These are phyloP conservation scores for Tulasnella calospora DNA, from an alignment of 768 basidiomycete species.

Conservation along the genomic window DNA sequence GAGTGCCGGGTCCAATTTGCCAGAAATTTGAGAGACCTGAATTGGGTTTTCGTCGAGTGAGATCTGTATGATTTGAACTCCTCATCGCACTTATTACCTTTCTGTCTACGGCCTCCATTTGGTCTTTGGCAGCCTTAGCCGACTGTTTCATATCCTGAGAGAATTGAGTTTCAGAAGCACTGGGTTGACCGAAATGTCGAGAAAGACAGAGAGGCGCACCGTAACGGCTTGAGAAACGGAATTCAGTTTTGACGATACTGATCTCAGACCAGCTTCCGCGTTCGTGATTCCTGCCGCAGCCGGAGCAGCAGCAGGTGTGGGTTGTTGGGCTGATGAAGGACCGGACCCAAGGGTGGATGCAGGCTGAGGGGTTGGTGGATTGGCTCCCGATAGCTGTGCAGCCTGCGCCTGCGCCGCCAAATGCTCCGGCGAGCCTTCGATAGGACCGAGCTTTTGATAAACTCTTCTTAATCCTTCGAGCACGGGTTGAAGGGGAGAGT, in stretches of 20 bases:
- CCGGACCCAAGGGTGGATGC: not conserved
- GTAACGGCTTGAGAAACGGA: not conserved
- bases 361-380: not conserved
- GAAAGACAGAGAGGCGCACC: not conserved
- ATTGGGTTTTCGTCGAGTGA: not conserved
- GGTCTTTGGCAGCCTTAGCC: not conserved
- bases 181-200: not conserved
- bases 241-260: not conserved
- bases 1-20: not conserved
- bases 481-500: not conserved
- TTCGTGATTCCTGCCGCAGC: not conserved
- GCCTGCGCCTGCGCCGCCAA: not conserved
- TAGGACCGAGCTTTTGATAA: not conserved
- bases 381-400: not conserved
- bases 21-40: not conserved
- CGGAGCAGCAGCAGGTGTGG: not conserved
- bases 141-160: not conserved
- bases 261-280: not conserved
- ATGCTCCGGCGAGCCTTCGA: not conserved
- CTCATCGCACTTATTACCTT: not conserved
- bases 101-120: not conserved
- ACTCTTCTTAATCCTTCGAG: not conserved
- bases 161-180: not conserved
- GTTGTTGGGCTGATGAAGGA: not conserved
- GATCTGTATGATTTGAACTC: not conserved